Conservation (phyloP, 805 yeast genomes). For the Lipomyces anomalus region DNA sequence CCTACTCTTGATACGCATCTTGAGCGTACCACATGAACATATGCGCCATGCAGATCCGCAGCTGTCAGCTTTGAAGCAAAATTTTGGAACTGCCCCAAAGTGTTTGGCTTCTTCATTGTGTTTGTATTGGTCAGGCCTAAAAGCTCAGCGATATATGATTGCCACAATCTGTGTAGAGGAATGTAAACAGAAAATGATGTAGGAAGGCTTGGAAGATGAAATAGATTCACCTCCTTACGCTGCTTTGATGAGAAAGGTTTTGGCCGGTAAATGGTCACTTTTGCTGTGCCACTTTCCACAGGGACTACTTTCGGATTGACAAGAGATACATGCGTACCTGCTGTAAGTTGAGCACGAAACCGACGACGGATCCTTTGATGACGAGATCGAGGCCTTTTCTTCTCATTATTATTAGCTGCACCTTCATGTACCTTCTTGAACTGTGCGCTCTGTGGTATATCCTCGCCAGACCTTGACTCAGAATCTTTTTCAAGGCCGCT, state of each 20-base stretch:
- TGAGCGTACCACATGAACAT: conserved; percentile 5
- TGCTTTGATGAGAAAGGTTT: conserved; percentile 17
- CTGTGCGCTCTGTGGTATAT: too few relatives aligned
- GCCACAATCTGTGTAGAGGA: conserved; percentile 14
- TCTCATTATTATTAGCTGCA: too few relatives aligned
- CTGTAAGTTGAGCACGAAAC: too few relatives aligned
- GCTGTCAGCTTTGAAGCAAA: conserved; percentile 11
- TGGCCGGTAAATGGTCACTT: conserved; percentile 5
- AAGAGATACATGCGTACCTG: too few relatives aligned
- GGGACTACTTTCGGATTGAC: too few relatives aligned
- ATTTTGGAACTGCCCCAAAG: conserved; percentile 7
- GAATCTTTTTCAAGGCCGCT: too few relatives aligned
- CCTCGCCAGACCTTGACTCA: too few relatives aligned
- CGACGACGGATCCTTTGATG: too few relatives aligned
- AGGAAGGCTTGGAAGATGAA: conserved; percentile 1
- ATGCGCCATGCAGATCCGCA: conserved; percentile 22
- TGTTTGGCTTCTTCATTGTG: background rate
- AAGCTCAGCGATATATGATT: conserved; percentile 14
- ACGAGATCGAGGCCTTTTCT: too few relatives aligned
- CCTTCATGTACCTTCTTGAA: too few relatives aligned
- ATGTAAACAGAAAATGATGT: conserved; percentile 6
- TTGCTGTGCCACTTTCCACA: background rate
- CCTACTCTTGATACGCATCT: conserved; percentile 16
- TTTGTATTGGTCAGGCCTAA: conserved; percentile 1
- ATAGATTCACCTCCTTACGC: conserved; percentile 9